phyloP scores from a whole-genome alignment of 2,329 filamentous ascomycete genomes.

The Fusarium bactridioides region DNA sequence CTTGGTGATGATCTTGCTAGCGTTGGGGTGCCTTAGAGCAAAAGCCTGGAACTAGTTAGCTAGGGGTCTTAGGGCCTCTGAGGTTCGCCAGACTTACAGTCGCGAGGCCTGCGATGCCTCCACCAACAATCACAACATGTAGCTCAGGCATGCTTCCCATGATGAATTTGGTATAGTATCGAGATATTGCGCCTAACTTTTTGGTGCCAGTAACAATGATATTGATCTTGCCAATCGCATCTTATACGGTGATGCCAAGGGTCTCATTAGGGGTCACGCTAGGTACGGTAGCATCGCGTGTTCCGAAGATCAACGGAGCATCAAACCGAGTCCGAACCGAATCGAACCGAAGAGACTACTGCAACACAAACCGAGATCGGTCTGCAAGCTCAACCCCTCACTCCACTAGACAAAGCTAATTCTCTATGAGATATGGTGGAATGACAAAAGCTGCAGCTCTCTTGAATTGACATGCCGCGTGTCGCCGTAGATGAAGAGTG shows the following conservation, averaged over 20 bases:
- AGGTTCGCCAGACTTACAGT: conserved; percentile 1
- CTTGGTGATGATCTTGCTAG: conserved; percentile 31
- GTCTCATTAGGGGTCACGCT: neutral
- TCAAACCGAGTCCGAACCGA: conserved; percentile 26
- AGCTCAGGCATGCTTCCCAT: conserved; percentile 35
- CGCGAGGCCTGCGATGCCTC: conserved; percentile 32
- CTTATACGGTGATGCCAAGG: conserved; percentile 12
- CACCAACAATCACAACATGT: conserved; percentile 32
- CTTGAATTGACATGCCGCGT: too few species aligned
- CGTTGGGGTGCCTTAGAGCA: conserved; percentile 23
- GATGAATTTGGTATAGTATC: neutral
- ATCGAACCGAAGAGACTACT: neutral
- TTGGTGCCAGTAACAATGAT: neutral
- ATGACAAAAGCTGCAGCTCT: neutral
- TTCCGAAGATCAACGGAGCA: neutral
- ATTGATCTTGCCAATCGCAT: neutral
- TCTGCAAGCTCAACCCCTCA: neutral
- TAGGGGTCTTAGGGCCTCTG: too few species aligned
- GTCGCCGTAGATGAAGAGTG: neutral
- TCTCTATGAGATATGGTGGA: neutral
- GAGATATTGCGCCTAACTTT: neutral
- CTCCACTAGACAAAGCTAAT: neutral
- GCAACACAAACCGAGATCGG: neutral
- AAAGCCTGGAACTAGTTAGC: conserved; percentile 12
- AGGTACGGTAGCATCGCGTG: neutral